Evolutionary conservation across 257 asterid species (phyloP).

Genomic region (Ehretia macrophylla): DNA sequence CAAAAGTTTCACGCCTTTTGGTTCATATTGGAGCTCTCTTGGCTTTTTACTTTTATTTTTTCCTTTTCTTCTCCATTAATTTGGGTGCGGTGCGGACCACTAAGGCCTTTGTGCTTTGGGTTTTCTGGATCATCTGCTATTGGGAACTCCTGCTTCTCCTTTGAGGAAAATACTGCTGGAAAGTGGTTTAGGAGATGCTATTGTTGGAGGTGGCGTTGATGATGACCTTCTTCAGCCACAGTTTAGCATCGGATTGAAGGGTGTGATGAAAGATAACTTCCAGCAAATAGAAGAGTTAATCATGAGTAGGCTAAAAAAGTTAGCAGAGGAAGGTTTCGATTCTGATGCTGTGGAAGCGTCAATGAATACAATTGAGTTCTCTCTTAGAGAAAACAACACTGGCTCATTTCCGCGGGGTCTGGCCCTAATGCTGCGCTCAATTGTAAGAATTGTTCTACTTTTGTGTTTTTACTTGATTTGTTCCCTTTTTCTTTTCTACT

Average conservation of each 20-base stretch:
- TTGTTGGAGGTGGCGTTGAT: constrained; percentile 97
- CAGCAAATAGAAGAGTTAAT: constrained; percentile 71
- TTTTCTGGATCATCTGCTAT: constrained; percentile 78
- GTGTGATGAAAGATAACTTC: constrained; percentile 80
- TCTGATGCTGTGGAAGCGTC: constrained; percentile 97
- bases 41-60: no score
- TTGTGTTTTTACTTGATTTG: constrained; percentile 15
- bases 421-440: constrained; percentile 92
- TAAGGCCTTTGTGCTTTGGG: no score
- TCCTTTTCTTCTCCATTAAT: no score
- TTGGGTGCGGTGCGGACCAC: no score
- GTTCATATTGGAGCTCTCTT: no score
- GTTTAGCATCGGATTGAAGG: constrained; percentile 93
- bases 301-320: constrained; percentile 48
- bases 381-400: constrained; percentile 97
- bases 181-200: constrained; percentile 94
- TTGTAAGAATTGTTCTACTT: constrained; percentile 44
- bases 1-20: no score
- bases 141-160: constrained; percentile 99
- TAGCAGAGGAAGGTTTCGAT: constrained; percentile 88
- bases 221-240: constrained; percentile 99
- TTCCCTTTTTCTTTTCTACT: background rate
- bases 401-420: constrained; percentile 99
- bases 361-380: constrained; percentile 94
- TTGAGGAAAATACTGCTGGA: constrained; percentile 87